phyloP scores from a whole-genome alignment of 192 early-diverging fungal species.

The Podila horticola region DNA sequence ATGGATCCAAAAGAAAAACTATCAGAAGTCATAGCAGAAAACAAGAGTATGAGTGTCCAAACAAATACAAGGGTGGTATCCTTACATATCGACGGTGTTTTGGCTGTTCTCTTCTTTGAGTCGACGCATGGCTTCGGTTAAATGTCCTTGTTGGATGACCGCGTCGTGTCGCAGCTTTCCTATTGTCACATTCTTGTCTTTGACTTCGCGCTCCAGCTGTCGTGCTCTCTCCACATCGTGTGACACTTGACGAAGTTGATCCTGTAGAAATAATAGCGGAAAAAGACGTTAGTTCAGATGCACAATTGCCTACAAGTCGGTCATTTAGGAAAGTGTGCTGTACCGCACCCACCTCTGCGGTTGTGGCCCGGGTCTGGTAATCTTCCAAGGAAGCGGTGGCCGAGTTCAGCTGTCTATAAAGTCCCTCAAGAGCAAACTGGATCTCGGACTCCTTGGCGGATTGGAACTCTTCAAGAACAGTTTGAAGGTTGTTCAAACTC shows the following conservation, averaged over 20 bases:
- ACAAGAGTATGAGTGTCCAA: neutral
- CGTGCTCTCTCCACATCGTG: conserved; percentile 59
- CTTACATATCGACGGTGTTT: conserved; percentile 79
- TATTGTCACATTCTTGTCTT: conserved; percentile 77
- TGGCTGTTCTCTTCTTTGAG: conserved; percentile 82
- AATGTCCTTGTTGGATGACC: conserved; percentile 87
- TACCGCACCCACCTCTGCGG: conserved; percentile 63
- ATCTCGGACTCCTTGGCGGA: conserved; percentile 70
- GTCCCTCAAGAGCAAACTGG: conserved; percentile 65
- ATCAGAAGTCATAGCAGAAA: neutral
- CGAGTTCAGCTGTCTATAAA: conserved; percentile 56
- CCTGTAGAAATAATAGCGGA: conserved; percentile 22
- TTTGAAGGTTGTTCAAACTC: conserved; percentile 82
- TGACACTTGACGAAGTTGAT: conserved; percentile 65
- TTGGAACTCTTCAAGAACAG: conserved; percentile 91
- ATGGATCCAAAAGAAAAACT: conserved; percentile 6
- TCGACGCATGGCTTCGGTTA: conserved; percentile 91
- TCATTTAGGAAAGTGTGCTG: neutral
- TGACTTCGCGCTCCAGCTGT: conserved; percentile 70
- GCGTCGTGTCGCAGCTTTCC: conserved; percentile 85
- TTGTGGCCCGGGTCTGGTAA: conserved; percentile 61
- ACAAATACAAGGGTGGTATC: neutral
- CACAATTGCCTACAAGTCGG: conserved; percentile 12
- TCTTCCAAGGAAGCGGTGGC: conserved; percentile 61
- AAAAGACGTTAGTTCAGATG: conserved; percentile 35